phyloP scores from a whole-genome alignment of 352 stramenopile genomes.

The Globisporangium viniferum region DNA sequence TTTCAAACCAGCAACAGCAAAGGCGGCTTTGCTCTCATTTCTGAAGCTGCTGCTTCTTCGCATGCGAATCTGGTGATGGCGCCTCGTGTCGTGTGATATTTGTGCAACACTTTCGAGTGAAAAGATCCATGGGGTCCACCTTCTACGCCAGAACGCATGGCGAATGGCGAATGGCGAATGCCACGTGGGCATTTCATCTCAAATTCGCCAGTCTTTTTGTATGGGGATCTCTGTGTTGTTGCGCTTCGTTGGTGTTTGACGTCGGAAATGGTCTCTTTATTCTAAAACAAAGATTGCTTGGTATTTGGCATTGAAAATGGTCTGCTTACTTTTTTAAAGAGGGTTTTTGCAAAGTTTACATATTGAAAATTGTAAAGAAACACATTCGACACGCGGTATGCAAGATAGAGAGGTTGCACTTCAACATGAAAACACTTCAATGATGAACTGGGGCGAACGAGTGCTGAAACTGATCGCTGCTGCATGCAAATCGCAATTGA shows the following conservation, averaged over 20 bases:
- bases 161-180: background rate
- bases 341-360: background rate
- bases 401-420: background rate
- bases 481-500: slow-evolving; percentile 8
- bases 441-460: background rate
- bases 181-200: background rate
- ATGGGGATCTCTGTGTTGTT: background rate
- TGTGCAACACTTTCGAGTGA: background rate
- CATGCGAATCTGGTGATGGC: background rate
- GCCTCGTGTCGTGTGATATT: background rate
- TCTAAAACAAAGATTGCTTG: no score
- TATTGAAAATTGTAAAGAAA: background rate
- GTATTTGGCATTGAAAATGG: background rate
- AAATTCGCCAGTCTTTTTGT: background rate
- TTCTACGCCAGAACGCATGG: background rate
- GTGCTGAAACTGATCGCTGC: background rate
- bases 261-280: background rate
- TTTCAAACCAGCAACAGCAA: background rate
- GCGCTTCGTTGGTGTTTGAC: background rate
- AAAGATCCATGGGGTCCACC: background rate
- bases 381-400: background rate
- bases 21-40: background rate
- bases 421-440: slow-evolving; percentile 3
- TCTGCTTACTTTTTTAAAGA: background rate
- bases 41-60: background rate